Percentiles rank a stretch among this genome's conserved stretches.
Evolutionary conservation across 108 stramenopile species (phyloP).

Genomic region (Cyclotella cryptica): DNA sequence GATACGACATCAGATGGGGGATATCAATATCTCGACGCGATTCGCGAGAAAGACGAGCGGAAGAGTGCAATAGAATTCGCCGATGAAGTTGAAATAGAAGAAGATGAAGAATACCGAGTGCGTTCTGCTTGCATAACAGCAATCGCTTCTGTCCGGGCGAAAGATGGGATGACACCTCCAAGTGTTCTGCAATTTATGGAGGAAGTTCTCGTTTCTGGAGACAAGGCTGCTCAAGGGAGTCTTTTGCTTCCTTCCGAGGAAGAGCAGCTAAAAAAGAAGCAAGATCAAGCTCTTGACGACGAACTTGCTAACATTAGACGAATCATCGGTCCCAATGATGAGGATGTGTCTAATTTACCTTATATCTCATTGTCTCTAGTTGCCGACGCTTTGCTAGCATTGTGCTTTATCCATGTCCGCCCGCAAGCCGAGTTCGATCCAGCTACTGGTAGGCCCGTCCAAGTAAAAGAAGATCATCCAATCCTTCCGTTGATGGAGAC

Average conservation of each 20-base stretch:
- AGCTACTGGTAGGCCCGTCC: slow-evolving; percentile 64
- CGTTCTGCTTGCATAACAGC: slow-evolving; percentile 21
- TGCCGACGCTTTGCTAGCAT: slow-evolving; percentile 81
- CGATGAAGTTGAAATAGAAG: slow-evolving; percentile 84
- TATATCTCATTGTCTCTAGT: slow-evolving; percentile 76
- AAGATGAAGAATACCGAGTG: slow-evolving; percentile 67
- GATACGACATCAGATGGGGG: slow-evolving; percentile 58
- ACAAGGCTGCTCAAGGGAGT: slow-evolving; percentile 70
- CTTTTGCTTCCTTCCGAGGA: slow-evolving; percentile 77
- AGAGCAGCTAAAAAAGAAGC: slow-evolving; percentile 53
- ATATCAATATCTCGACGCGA: slow-evolving; percentile 78
- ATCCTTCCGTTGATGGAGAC: slow-evolving; percentile 70
- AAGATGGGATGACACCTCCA: slow-evolving; percentile 84
- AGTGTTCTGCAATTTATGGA: slow-evolving; percentile 71
- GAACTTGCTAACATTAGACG: slow-evolving; percentile 34
- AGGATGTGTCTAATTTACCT: slow-evolving; percentile 55
- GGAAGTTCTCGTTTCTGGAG: slow-evolving; percentile 72
- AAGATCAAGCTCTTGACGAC: slow-evolving; percentile 50
- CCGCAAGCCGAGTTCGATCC: slow-evolving; percentile 79
- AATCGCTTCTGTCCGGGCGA: slow-evolving; percentile 70
- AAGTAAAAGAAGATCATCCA: slow-evolving; percentile 74
- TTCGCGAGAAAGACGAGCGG: slow-evolving; percentile 69
- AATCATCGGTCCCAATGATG: slow-evolving; percentile 57
- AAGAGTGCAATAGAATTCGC: slow-evolving; percentile 71
- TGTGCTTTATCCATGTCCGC: slow-evolving; percentile 75